Percentiles rank a stretch among this genome's conserved stretches.
phyloP scores from a whole-genome alignment of 202 grass and related monocot genomes.

The Schoenoplectus tabernaemontani region DNA sequence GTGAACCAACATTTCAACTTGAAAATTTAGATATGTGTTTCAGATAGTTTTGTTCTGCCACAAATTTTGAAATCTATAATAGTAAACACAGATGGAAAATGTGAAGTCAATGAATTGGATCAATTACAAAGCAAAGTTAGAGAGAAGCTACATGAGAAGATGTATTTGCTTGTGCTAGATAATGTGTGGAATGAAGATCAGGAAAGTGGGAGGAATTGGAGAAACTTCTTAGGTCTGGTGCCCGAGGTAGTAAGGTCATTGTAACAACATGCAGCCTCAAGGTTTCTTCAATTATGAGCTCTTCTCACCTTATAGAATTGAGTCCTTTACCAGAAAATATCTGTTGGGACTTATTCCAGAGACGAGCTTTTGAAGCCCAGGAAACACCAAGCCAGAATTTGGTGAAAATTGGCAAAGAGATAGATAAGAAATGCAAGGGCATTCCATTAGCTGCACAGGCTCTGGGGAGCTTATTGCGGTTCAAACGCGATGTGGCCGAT shows the following conservation, averaged over 20 bases:
- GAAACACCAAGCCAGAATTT: background rate
- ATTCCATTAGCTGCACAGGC: constrained; percentile 33
- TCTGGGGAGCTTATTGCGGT: constrained; percentile 27
- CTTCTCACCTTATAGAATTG: background rate
- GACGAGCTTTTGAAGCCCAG: constrained; percentile 9
- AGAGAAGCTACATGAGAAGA: background rate
- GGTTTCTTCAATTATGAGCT: constrained; percentile 17
- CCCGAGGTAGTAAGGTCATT: constrained; percentile 10
- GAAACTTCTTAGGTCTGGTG: constrained; percentile 3
- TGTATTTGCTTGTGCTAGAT: constrained; percentile 32
- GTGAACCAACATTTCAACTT: constrained; percentile 28
- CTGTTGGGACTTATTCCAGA: constrained; percentile 28
- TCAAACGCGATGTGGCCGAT: background rate
- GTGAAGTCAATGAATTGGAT: background rate
- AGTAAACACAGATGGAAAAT: background rate
- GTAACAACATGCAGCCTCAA: constrained; percentile 28
- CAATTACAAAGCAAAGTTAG: background rate
- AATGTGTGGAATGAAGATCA: constrained; percentile 36
- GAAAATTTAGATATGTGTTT: constrained; percentile 49
- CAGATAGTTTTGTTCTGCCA: constrained; percentile 26
- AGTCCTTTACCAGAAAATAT: constrained; percentile 6
- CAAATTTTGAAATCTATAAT: constrained; percentile 42
- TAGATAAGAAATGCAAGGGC: constrained; percentile 33
- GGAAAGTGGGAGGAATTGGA: constrained; percentile 9
- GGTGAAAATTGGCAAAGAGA: background rate